Evolutionary conservation across 345 rosid species (phyloP), one percentile per base, ranked within the genome.

Genomic region (Salix udensis): DNA sequence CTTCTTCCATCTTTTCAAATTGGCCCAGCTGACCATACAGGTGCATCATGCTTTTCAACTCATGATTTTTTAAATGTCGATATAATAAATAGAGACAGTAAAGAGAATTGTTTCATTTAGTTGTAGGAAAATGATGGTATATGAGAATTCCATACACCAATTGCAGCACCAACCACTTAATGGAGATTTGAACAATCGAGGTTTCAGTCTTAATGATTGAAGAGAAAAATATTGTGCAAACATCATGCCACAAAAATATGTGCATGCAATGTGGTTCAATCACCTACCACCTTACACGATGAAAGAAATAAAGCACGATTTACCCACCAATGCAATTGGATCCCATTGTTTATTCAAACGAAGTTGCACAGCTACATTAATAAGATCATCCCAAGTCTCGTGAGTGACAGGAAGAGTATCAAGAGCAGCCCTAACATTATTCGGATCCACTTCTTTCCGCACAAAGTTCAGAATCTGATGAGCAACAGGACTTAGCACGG

Each of bases 301-400:
- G 50, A 46, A 46, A 34, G 36, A 34, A 46, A 46, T 46, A 14
- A 31, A 71, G 40, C 13, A 24, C 9, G 31, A 52, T 36, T 75
- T 77, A 37, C 84, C 80, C 76, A 92, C 98, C 91, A 86, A 74
- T 50, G 87, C 61, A 76, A 92, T 90, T 7, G 90, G 86, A 83
- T 88, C 87, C 98, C 97, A 91, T 46, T 84, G 83, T 68, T 94
- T 90, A 72, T 87, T 94, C 77, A 92, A 76, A 71, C 98, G 89
- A 46, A 94, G 97, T 62, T 89, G 97, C 82, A 92, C 97, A 0
- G 31, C 31, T 30, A 30, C 31, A 30, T 30, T 30, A 30, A 30
- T 30, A 30, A 30, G 31, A 30, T 30, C 31, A 30, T 30, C 31
- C 31, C 31, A 30, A 30, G 31, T 30, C 3, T 30, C 82, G 70